Evolutionary conservation across 2,329 filamentous ascomycete genomes (phyloP), one percentile per base, ranked within the genome.

Genomic region (Calonectria ilicicola): DNA sequence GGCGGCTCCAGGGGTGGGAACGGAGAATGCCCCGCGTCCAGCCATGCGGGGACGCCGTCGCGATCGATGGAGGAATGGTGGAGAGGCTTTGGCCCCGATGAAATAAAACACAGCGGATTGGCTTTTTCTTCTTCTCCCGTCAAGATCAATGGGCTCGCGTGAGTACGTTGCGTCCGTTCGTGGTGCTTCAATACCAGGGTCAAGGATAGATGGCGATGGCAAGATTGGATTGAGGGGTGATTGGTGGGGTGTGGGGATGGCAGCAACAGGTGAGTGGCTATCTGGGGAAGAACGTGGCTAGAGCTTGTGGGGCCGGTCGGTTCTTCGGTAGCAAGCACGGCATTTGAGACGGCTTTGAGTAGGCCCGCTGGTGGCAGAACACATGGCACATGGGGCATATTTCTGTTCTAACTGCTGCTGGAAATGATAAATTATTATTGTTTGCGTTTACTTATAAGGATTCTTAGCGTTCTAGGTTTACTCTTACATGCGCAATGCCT

Each of bases 291-390:
- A n/a, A 47, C 44, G 44, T 47, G 44, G 44, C 21, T 47, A 10
- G 21, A 12, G 44, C 8, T 47, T n/a, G n/a, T 46, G 42, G 44
- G 44, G 44, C n/a, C 44, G 46, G 66, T 71, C 65, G 49, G 46
- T 66, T 32, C 14, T 63, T 77, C 75, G 75, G 75, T 76, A 76
- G 56, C 74, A 63, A 58, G 19, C 53, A 60, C 75, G 75, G 75
- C 75, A 77, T 56, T 76, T 77, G 53, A 44, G 58, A 51, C 35
- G 53, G 27, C 32, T 21, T 26, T 27, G 7, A 60, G 26, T 10
- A 47, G n/a, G 7, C 17, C 12, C 12, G n/a, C n/a, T 23, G 8
- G 8, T 21, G 8, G 5, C n/a, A 23, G 44, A 47, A 47, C 12
- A 35, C 32, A 35, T 35, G 32, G 32, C 32, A 35, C 10, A 35